A percentile compares a stretch with the other conserved stretches of the same genome.
phyloP scores from a whole-genome alignment of 2,329 filamentous ascomycete genomes.

The Ceratocystiopsis brevicomis region DNA sequence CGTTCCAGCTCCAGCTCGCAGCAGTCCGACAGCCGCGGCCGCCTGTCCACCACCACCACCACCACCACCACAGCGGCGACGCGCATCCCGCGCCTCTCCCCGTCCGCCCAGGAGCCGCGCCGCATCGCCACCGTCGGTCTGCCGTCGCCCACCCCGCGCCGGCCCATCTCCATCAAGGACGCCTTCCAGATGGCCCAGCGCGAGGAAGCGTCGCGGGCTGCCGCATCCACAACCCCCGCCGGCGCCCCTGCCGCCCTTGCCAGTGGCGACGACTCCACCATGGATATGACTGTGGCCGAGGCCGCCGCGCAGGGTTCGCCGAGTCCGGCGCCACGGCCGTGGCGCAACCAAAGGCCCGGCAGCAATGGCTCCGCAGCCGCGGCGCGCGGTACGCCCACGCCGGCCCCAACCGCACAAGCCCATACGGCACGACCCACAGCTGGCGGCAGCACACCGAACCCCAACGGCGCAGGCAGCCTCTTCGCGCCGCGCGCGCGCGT shows the following conservation, averaged over 20 bases:
- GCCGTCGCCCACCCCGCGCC: slow-evolving; percentile 7
- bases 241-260: too few relatives aligned
- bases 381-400: slow-evolving; percentile 5
- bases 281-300: background rate
- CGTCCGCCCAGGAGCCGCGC: slow-evolving; percentile 1
- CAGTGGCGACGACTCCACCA: too few relatives aligned
- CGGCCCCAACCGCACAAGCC: too few relatives aligned
- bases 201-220: slow-evolving; percentile 15
- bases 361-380: too few relatives aligned
- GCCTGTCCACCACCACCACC: background rate
- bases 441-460: too few relatives aligned
- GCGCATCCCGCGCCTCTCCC: slow-evolving; percentile 15
- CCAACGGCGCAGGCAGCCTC: slow-evolving; percentile 6
- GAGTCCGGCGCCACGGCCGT: slow-evolving; percentile 29
- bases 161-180: slow-evolving; percentile 23
- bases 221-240: background rate
- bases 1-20: slow-evolving; percentile 11
- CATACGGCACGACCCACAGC: too few relatives aligned
- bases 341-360: slow-evolving; percentile 15
- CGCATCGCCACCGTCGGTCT: too few relatives aligned
- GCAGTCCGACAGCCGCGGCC: slow-evolving; percentile 8
- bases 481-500: slow-evolving; percentile 17
- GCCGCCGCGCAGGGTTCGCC: slow-evolving; percentile 21
- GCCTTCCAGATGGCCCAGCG: slow-evolving; percentile 21
- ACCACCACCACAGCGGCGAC: too few relatives aligned